Evolutionary conservation across 345 rosid species (phyloP), one percentile per base, ranked within the genome.

Genomic region (Mercurialis annua): DNA sequence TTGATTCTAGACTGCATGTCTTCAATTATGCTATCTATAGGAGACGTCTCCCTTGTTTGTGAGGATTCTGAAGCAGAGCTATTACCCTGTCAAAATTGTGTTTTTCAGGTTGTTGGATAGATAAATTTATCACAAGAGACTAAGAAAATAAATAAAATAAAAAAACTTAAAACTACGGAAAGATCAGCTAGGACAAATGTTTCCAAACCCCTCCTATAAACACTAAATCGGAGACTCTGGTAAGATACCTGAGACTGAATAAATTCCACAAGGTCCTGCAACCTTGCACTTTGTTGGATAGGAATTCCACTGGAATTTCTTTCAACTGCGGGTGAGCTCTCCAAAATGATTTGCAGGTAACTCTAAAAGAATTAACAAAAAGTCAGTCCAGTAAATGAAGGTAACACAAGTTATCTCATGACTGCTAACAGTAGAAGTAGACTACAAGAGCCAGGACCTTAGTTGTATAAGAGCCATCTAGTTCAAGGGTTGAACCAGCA

Each of bases 391-490:
- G 61, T 40, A 29, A 44, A 44, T 27, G 21, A 68, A 29, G 60
- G 15, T 57, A 42, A 52, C 42, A 30, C 20, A 20, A 74, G 21
- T 51, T 56, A 34, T 38, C 21, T 29, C 18, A 34, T 46, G 36
- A 29, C 27, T 4, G 21, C 53, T 38, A 71, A 50, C 18, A 66
- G 26, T 49, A 36, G 17, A 73, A 40, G 27, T 4, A 27, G 14
- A 58, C 48, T 33, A 69, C 46, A 33, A 47, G 10, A 40, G 59
- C 48, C 62, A 71, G 67, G 71, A 95, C 99, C 99, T 95, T 92
- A 43, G 99, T 90, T 33, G 98, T 90, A 77, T 95, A 95, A 68
- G 97, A 95, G 53, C 94, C 92, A 77, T 92, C 96, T 55, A 95
- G 76, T 74, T 84, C 85, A 71, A 95, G 86, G 49, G 82, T 78